These are phyloP conservation scores for Onygenales sp. DNA, from an alignment of 2,329 filamentous ascomycete species.

Conservation along the genomic window DNA sequence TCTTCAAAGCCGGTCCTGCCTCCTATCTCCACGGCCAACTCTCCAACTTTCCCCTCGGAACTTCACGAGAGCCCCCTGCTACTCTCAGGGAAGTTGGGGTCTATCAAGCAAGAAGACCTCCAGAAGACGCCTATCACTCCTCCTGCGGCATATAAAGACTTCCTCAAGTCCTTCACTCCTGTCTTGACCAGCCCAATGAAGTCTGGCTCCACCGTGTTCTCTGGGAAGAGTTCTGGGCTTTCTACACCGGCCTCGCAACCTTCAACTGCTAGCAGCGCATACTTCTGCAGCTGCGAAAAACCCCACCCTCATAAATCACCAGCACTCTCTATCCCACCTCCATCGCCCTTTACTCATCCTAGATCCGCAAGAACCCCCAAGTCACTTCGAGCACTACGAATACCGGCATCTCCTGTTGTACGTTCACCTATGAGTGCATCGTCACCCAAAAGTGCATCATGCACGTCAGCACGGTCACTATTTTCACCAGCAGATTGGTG, in stretches of 20 bases:
- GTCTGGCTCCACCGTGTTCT: slow-evolving; percentile 43
- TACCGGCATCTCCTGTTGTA: slow-evolving; percentile 61
- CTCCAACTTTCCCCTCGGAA: slow-evolving; percentile 41
- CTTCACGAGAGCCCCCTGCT: slow-evolving; percentile 47
- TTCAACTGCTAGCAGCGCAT: slow-evolving; percentile 28
- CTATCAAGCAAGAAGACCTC: slow-evolving; percentile 59
- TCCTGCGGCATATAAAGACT: slow-evolving; percentile 82
- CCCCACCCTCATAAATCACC: slow-evolving; percentile 37
- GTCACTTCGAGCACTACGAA: slow-evolving; percentile 54
- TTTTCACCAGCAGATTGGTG: slow-evolving; percentile 72
- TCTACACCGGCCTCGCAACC: slow-evolving; percentile 29
- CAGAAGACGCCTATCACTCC: slow-evolving; percentile 82
- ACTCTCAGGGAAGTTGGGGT: slow-evolving; percentile 42
- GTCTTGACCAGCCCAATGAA: slow-evolving; percentile 60
- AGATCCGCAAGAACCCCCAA: slow-evolving; percentile 50
- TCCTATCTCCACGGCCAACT: slow-evolving; percentile 36
- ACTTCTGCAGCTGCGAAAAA: slow-evolving; percentile 45
- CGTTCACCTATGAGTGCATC: slow-evolving; percentile 38
- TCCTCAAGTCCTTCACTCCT: slow-evolving; percentile 70
- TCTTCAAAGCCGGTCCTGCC: slow-evolving; percentile 27
- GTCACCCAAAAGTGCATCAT: slow-evolving; percentile 48
- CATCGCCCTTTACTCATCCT: slow-evolving; percentile 48
- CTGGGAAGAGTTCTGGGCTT: slow-evolving; percentile 19
- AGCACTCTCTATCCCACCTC: slow-evolving; percentile 51
- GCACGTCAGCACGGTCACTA: slow-evolving; percentile 58